Percentiles rank a stretch among this genome's conserved stretches.
phyloP scores from a whole-genome alignment of 306 rosid genomes.

The Sechiopsis laciniata region DNA sequence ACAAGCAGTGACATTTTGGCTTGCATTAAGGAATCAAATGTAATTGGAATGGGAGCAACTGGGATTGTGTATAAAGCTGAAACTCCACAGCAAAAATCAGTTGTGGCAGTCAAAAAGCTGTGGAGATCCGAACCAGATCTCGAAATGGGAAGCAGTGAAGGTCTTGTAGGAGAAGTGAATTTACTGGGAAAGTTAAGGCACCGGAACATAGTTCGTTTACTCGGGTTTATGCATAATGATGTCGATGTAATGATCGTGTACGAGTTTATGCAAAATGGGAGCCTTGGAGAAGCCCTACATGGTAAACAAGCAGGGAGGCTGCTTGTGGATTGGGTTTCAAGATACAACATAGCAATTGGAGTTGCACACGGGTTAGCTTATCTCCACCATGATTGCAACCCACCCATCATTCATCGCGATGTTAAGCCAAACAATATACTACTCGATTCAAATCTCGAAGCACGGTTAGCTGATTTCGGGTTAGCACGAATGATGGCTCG shows the following conservation, averaged over 20 bases:
- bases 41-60: constrained; percentile 84
- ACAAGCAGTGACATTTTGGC: constrained; percentile 68
- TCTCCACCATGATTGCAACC: constrained; percentile 92
- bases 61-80: constrained; percentile 89
- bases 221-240: constrained; percentile 75
- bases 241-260: constrained; percentile 72
- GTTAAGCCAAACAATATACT: constrained; percentile 83
- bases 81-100: constrained; percentile 53
- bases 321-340: constrained; percentile 87
- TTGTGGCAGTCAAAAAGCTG: constrained; percentile 77
- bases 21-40: constrained; percentile 77
- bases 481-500: constrained; percentile 82
- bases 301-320: constrained; percentile 52
- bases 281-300: constrained; percentile 87
- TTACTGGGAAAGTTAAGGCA: constrained; percentile 81
- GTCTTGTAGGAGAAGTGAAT: constrained; percentile 86
- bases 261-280: constrained; percentile 84
- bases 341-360: constrained; percentile 86
- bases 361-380: constrained; percentile 90
- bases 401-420: constrained; percentile 83
- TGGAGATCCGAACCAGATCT: constrained; percentile 72
- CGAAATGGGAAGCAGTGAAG: constrained; percentile 66
- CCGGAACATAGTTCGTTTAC: constrained; percentile 74
- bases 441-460: constrained; percentile 82
- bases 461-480: constrained; percentile 89